Base-by-base conservation (phyloP, 257 asterid species). In the Rubia yunnanensis region DNA sequence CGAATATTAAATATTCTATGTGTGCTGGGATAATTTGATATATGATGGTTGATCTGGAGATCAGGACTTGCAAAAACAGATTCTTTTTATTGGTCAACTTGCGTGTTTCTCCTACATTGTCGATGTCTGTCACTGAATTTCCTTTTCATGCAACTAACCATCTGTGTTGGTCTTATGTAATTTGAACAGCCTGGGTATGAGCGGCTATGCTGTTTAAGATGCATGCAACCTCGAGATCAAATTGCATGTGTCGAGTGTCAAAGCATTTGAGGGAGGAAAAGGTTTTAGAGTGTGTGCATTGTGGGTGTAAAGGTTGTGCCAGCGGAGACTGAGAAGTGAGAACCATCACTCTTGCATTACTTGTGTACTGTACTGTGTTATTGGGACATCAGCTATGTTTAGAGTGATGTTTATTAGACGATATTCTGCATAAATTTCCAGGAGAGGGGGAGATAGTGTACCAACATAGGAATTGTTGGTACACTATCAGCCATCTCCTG, bases 181-280 rank as follows among this genome's bases (percentile, higher is more conserved):
- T 54, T 63, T 15, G 68, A 64, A 84, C 91, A 89, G 97, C 96
- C 97, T 63, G 97, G 97, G 60, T 91, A 91, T 44, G 97, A 91
- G 56, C 80, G 95, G 63, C 92, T 91, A 2, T 91, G 97, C 79
- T 91, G 97, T 82, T 74, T 91, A 81, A 80, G 95, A 77, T 91
- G 97, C 86, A 91, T 91, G 66, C 97, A 91, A 72, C 88, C 97
- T 1, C 85, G 97, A n/a, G 97, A 91, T 74, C 97, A 1, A 91
- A 92, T 1, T 91, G 97, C 22, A 88, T 91, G 32, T 91, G 97
- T 70, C 85, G 97, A n/a, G 97, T 91, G 26, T 96, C 97, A 13
- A 82, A 82, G 82, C 96, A 91, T 61, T 68, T 91, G 49, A 83
- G 96, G 38, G 97, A 91, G 84, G 97, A 91, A 84, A 79, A 90